phyloP scores from a whole-genome alignment of 2,329 filamentous ascomycete species.

The Fusarium floridanum region DNA sequence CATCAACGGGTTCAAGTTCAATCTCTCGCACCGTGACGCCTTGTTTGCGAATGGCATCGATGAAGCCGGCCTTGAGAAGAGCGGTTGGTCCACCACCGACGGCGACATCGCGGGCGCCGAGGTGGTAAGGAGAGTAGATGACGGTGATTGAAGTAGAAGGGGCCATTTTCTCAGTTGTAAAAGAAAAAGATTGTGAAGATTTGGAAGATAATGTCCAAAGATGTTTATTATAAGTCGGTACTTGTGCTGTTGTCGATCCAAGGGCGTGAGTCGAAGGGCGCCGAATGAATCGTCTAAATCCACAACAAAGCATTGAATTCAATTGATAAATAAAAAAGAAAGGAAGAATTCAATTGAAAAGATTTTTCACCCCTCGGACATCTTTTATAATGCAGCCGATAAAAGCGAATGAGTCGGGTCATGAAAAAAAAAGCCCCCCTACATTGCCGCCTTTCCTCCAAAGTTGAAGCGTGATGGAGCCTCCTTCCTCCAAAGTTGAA shows the following conservation, averaged over 20 bases:
- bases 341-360: not conserved
- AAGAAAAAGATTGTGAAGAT: not conserved
- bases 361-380: not conserved
- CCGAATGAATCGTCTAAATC: not conserved
- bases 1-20: slow-evolving; percentile 47
- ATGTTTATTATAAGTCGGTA: not conserved
- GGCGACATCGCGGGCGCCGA: slow-evolving; percentile 52
- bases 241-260: not conserved
- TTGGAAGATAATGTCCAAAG: not conserved
- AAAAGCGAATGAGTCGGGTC: not conserved
- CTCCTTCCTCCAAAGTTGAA: slow-evolving; percentile 16
- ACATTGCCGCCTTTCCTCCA: slow-evolving; percentile 9
- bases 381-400: not conserved
- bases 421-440: not conserved
- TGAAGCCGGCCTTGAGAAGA: slow-evolving; percentile 48
- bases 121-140: slow-evolving; percentile 56
- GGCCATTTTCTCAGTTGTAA: not conserved
- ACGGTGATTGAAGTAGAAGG: slow-evolving; percentile 47
- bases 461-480: slow-evolving; percentile 6
- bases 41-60: slow-evolving; percentile 43
- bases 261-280: not conserved
- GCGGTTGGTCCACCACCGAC: slow-evolving; percentile 54
- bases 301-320: not conserved
- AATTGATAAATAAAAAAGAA: too few species aligned
- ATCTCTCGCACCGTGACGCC: slow-evolving; percentile 42